Evolutionary conservation across 2,329 filamentous ascomycete species (phyloP).

Genomic region (Acrocalymma vagum): DNA sequence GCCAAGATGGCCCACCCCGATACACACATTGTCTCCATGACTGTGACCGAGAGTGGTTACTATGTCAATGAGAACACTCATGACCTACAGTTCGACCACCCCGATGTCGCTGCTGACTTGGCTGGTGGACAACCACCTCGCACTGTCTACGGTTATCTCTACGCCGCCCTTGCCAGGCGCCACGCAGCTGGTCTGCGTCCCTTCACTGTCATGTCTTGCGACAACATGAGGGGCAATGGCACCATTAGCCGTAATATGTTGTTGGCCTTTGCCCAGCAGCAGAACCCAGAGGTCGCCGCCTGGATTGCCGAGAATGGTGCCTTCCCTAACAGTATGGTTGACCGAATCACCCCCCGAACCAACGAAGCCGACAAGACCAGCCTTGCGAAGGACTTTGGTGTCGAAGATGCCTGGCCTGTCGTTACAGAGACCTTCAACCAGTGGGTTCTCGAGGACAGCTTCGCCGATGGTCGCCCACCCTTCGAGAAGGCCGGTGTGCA

Average conservation of each 20-base stretch:
- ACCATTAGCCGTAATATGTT: constrained; percentile 37
- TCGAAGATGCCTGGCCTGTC: constrained; percentile 36
- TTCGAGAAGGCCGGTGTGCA: constrained; percentile 41
- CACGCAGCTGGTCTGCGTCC: constrained; percentile 34
- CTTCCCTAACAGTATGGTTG: constrained; percentile 42
- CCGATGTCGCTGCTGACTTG: constrained; percentile 34
- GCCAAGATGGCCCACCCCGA: constrained; percentile 39
- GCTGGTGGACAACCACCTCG: constrained; percentile 29
- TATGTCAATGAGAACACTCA: constrained; percentile 41
- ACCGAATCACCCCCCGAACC: constrained; percentile 38
- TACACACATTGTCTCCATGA: constrained; percentile 40
- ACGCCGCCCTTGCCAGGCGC: constrained; percentile 31
- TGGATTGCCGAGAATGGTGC: constrained; percentile 37
- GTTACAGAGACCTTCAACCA: constrained; percentile 39
- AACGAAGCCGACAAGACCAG: constrained; percentile 28
- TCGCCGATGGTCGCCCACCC: constrained; percentile 33
- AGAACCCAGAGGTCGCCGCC: constrained; percentile 30
- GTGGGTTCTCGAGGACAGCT: constrained; percentile 41
- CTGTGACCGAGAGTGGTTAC: constrained; percentile 39
- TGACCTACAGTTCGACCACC: constrained; percentile 32
- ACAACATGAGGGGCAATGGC: constrained; percentile 42
- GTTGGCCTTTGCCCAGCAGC: constrained; percentile 29
- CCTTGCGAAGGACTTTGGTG: constrained; percentile 31
- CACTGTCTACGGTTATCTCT: constrained; percentile 37
- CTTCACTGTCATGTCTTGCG: constrained; percentile 39